Evolutionary conservation across 768 basidiomycete species (phyloP).

Genomic region (Hypsizygus marmoreus): DNA sequence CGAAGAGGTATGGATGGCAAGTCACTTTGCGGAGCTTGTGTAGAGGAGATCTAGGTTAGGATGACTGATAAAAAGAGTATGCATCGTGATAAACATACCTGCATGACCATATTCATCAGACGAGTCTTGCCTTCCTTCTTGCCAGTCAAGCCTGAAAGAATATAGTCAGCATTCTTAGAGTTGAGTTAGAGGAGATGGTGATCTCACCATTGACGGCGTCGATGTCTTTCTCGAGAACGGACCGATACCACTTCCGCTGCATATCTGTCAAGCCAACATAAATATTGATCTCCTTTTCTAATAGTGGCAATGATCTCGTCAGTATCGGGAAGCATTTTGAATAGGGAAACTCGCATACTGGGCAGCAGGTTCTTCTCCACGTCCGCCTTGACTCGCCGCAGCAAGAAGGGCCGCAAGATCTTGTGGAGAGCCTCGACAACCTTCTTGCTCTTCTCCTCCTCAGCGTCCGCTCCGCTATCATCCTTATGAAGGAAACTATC

Average conservation of each 20-base stretch:
- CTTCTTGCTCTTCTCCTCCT: constrained; percentile 86
- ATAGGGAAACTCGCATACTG: constrained; percentile 48
- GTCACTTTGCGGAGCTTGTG: constrained; percentile 80
- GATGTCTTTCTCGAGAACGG: constrained; percentile 95
- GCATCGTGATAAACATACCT: constrained; percentile 48
- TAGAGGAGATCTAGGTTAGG: not conserved
- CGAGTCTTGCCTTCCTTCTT: constrained; percentile 99
- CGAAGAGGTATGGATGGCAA: constrained; percentile 90
- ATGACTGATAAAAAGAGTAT: not conserved
- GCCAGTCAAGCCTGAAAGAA: constrained; percentile 72
- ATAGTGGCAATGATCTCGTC: constrained; percentile 1
- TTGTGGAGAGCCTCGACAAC: constrained; percentile 98
- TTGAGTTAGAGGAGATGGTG: not conserved
- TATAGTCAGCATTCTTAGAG: not conserved
- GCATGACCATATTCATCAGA: constrained; percentile 99
- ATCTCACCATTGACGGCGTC: constrained; percentile 91
- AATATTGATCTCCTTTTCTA: constrained; percentile 99
- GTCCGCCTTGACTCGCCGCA: constrained; percentile 92
- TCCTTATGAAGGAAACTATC: constrained; percentile 95
- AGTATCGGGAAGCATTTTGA: not conserved
- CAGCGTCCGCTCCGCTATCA: constrained; percentile 59
- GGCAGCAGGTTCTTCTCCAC: constrained; percentile 96
- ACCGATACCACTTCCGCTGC: constrained; percentile 98
- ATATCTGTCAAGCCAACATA: constrained; percentile 96
- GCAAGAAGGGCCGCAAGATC: constrained; percentile 91